Conservation (phyloP, 768 basidiomycete species). For the Paxillus ammoniavirescens region DNA sequence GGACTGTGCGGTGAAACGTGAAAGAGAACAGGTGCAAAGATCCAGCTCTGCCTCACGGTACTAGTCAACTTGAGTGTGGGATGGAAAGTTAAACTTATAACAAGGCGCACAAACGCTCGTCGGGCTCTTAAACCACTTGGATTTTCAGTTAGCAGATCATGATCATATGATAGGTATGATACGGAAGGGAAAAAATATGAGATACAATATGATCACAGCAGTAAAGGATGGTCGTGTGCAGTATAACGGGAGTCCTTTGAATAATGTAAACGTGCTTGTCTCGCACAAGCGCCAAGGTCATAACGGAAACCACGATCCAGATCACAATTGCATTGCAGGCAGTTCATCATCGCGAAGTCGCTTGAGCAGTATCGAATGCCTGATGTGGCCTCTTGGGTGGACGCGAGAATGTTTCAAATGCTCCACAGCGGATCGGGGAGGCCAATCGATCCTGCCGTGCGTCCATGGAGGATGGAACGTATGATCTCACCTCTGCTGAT, state of each 20-base stretch:
- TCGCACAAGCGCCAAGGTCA: neutral
- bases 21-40: constrained; percentile 20
- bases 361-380: constrained; percentile 1
- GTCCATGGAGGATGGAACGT: constrained; percentile 39
- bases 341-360: constrained; percentile 13
- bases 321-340: neutral
- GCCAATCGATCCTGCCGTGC: constrained; percentile 10
- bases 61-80: constrained; percentile 15
- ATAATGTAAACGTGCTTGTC: constrained; percentile 20
- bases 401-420: constrained; percentile 38
- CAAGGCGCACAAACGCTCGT: neutral
- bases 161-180: constrained; percentile 10
- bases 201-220: constrained; percentile 23
- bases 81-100: constrained; percentile 6
- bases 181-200: constrained; percentile 7
- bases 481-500: constrained; percentile 63
- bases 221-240: constrained; percentile 15
- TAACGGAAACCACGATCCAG: neutral
- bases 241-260: constrained; percentile 15
- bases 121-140: neutral
- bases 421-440: constrained; percentile 14
- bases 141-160: neutral
- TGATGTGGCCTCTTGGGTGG: constrained; percentile 25
- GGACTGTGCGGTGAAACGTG: constrained; percentile 18
- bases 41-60: constrained; percentile 27